Evolutionary conservation across 2,329 filamentous ascomycete species (phyloP).

Genomic region (Xylariaceae sp.): DNA sequence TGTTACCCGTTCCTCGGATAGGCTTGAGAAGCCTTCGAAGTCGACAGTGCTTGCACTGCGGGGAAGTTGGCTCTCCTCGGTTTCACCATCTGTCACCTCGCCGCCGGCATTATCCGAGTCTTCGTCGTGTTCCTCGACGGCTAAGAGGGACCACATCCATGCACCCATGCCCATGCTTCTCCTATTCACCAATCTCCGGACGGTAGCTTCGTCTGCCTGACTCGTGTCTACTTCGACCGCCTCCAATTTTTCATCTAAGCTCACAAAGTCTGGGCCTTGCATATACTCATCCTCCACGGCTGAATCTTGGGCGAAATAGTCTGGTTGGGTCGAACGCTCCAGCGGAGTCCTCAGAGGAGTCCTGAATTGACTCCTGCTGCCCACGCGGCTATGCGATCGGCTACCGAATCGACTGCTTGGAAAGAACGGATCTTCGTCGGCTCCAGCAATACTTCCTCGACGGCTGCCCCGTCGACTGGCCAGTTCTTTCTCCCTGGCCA

Average conservation of each 20-base stretch:
- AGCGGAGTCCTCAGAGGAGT: conserved; percentile 40
- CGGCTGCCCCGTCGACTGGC: conserved; percentile 45
- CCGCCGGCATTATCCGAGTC: conserved; percentile 37
- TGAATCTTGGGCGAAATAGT: conserved; percentile 35
- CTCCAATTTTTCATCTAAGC: conserved; percentile 56
- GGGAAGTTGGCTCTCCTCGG: conserved; percentile 32
- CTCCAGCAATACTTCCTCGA: conserved; percentile 38
- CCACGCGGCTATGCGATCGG: conserved; percentile 39
- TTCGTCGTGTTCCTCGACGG: conserved; percentile 57
- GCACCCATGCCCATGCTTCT: conserved; percentile 48
- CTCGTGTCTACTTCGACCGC: conserved; percentile 46
- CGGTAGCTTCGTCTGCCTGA: conserved; percentile 54
- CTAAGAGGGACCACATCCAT: conserved; percentile 63
- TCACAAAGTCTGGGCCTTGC: conserved; percentile 58
- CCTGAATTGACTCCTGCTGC: conserved; percentile 38
- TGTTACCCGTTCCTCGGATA: conserved; percentile 41
- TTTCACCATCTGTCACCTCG: conserved; percentile 32
- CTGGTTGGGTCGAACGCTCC: conserved; percentile 35
- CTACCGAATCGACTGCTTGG: conserved; percentile 45
- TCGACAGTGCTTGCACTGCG: conserved; percentile 35
- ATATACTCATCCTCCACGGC: conserved; percentile 21
- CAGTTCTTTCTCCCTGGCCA: conserved; percentile 46
- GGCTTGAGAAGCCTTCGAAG: conserved; percentile 35
- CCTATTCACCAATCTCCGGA: conserved; percentile 52
- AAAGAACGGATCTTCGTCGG: conserved; percentile 33